Percentiles rank a stretch among this genome's conserved stretches.
Conservation (phyloP, 768 basidiomycete genomes). For the Russula griseocarnosa region DNA sequence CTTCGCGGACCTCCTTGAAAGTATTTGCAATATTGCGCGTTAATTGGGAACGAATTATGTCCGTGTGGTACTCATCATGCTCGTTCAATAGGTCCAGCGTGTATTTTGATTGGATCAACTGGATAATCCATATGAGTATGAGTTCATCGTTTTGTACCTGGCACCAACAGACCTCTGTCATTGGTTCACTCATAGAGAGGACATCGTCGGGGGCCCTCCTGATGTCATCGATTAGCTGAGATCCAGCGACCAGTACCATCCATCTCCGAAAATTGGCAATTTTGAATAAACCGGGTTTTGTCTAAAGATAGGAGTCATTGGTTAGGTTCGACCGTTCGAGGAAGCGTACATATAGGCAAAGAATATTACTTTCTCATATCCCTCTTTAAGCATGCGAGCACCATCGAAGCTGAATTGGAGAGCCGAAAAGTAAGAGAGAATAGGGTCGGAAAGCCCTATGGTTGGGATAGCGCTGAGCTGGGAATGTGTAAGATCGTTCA, state of each 20-base stretch:
- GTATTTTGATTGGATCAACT: background rate
- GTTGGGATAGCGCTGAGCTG: too few relatives aligned
- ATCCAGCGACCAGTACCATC: background rate
- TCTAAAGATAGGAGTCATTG: background rate
- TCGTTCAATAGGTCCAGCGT: background rate
- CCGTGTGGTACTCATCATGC: background rate
- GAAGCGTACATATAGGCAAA: too few relatives aligned
- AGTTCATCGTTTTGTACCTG: background rate
- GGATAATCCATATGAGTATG: background rate
- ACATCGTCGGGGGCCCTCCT: background rate
- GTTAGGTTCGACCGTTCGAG: too few relatives aligned
- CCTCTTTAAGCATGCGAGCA: too few relatives aligned
- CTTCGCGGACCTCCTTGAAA: background rate
- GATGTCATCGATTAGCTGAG: background rate
- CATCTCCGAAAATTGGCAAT: background rate
- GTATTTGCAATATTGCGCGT: background rate
- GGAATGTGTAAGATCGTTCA: too few relatives aligned
- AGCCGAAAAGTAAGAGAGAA: too few relatives aligned
- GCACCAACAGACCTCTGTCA: background rate
- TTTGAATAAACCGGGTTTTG: background rate
- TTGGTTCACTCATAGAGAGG: background rate
- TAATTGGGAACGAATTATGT: background rate
- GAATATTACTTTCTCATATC: too few relatives aligned
- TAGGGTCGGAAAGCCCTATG: too few relatives aligned
- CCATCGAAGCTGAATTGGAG: too few relatives aligned